A percentile compares a stretch with the other conserved stretches of the same genome.
These are phyloP conservation scores for Melanomma pulvis-pyrius DNA, from an alignment of 495 filamentous ascomycete species.

Conservation along the genomic window DNA sequence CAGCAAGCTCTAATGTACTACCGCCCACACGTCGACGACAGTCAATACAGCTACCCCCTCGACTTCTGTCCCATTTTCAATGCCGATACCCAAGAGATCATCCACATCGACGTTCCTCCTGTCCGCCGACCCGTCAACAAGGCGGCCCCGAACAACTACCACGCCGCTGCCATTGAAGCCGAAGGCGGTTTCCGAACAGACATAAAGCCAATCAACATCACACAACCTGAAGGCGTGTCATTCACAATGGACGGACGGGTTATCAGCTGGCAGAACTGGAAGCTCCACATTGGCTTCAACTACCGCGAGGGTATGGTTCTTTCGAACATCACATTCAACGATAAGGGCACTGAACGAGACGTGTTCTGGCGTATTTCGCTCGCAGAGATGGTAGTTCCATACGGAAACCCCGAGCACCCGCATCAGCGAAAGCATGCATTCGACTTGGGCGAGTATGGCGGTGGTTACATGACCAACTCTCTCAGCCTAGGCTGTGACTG, in stretches of 20 bases:
- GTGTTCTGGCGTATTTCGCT: conserved; percentile 92
- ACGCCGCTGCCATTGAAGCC: conserved; percentile 69
- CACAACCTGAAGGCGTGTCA: conserved; percentile 90
- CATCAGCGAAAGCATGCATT: conserved; percentile 96
- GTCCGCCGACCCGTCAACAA: conserved; percentile 78
- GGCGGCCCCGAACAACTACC: conserved; percentile 76
- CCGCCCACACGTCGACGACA: conserved; percentile 80
- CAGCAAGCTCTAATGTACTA: conserved; percentile 98
- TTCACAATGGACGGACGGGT: conserved; percentile 78
- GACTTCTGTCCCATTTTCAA: conserved; percentile 96
- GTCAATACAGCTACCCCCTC: conserved; percentile 87
- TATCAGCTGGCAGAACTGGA: conserved; percentile 96
- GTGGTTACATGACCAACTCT: conserved; percentile 94
- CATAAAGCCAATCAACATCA: conserved; percentile 92
- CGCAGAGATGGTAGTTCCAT: conserved; percentile 96
- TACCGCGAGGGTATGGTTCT: conserved; percentile 93
- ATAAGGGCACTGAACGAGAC: conserved; percentile 77
- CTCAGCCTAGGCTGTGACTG: conserved; percentile 90
- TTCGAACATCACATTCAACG: conserved; percentile 89
- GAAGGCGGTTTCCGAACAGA: conserved; percentile 77
- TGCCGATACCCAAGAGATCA: conserved; percentile 77
- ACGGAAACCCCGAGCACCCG: conserved; percentile 89
- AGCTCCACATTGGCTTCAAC: conserved; percentile 92
- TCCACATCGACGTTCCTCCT: conserved; percentile 86
- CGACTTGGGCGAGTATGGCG: conserved; percentile 91